Conservation (phyloP, 805 yeast species). For the Clavispora vitiphila region DNA sequence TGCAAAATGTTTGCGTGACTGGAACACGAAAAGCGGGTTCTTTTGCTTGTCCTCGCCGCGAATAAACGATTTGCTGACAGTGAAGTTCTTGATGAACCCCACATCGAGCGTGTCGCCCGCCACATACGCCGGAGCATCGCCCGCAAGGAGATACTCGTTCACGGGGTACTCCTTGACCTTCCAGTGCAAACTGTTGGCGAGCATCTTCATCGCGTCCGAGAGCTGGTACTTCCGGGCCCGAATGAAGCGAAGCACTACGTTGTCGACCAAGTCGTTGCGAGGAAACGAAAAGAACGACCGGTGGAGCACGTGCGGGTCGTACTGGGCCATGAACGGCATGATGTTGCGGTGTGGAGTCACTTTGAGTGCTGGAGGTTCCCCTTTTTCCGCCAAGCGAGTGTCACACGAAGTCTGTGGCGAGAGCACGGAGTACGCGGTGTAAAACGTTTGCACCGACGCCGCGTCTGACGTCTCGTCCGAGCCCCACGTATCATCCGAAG, state of each 20-base stretch:
- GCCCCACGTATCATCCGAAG: slow-evolving; percentile 13
- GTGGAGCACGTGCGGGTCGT: slow-evolving; percentile 49
- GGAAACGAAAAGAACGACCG: slow-evolving; percentile 52
- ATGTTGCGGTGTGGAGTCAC: slow-evolving; percentile 31
- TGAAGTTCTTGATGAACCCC: slow-evolving; percentile 53
- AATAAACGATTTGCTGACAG: slow-evolving; percentile 65
- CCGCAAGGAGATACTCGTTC: slow-evolving; percentile 58
- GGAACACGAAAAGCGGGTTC: slow-evolving; percentile 77
- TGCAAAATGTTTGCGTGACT: slow-evolving; percentile 67
- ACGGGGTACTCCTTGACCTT: slow-evolving; percentile 51
- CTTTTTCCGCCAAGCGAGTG: not conserved
- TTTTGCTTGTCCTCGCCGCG: slow-evolving; percentile 68
- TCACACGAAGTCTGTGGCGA: slow-evolving; percentile 13
- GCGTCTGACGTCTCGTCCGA: slow-evolving; percentile 14
- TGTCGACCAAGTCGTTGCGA: slow-evolving; percentile 80
- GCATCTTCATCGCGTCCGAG: slow-evolving; percentile 63
- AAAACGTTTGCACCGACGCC: slow-evolving; percentile 28
- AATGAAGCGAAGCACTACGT: slow-evolving; percentile 65
- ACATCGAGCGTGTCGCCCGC: slow-evolving; percentile 23
- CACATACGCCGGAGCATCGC: slow-evolving; percentile 62
- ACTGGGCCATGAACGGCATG: slow-evolving; percentile 45
- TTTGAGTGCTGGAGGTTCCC: not conserved
- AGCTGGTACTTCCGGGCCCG: slow-evolving; percentile 86
- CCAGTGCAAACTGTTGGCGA: slow-evolving; percentile 73
- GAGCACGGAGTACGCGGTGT: slow-evolving; percentile 26